A percentile compares a stretch with the other conserved stretches of the same genome.
Conservation (phyloP, 2,329 filamentous ascomycete species). For the Claviceps cyperi region DNA sequence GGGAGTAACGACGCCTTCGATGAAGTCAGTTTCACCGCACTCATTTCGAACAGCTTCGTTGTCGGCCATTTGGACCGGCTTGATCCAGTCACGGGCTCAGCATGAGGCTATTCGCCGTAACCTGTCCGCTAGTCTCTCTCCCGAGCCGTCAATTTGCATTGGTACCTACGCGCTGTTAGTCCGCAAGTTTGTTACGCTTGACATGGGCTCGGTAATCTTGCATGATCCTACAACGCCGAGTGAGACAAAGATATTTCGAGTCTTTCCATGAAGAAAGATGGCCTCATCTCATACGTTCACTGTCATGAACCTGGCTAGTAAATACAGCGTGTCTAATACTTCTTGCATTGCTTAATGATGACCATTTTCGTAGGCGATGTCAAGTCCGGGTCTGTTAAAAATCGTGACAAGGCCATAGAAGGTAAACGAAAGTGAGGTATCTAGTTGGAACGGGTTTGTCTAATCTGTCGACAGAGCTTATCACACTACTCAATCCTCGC, state of each 20-base stretch:
- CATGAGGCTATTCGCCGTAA: background rate
- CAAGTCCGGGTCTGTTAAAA: conserved; percentile 20
- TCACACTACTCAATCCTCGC: conserved; percentile 22
- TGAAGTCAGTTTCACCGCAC: background rate
- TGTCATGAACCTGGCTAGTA: conserved; percentile 23
- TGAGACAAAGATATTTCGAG: background rate
- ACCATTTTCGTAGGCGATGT: conserved; percentile 16
- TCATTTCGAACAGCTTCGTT: background rate
- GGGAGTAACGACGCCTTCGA: background rate
- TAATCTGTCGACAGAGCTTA: conserved; percentile 17
- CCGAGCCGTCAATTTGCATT: background rate
- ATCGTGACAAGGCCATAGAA: conserved; percentile 26
- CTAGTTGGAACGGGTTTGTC: background rate
- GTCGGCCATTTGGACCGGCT: background rate
- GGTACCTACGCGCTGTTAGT: background rate
- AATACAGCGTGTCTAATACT: background rate
- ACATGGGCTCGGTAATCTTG: background rate
- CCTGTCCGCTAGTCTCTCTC: background rate
- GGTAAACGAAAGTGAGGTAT: conserved; percentile 15
- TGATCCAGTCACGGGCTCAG: background rate
- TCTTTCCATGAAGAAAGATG: conserved; percentile 12
- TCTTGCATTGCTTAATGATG: conserved; percentile 5
- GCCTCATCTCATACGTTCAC: conserved; percentile 18
- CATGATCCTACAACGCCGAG: background rate
- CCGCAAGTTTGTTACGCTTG: background rate